Conservation (phyloP, 1,284 basidiomycete species). For the Microbotryomycetes sp. region DNA sequence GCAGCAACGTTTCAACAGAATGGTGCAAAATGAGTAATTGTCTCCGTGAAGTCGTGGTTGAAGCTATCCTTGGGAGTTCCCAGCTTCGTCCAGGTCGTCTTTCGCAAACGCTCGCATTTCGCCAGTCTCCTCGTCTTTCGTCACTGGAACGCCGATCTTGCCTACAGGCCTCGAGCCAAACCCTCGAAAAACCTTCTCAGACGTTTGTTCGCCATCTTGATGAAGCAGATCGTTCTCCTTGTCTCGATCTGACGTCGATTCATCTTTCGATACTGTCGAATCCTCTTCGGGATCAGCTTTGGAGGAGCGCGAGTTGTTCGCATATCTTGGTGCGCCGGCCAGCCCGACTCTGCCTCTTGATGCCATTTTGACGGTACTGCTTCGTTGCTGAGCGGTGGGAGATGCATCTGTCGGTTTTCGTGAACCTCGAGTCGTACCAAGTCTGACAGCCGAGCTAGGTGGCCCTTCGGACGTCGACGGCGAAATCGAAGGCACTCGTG, state of each 20-base stretch:
- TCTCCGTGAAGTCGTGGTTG: too few species aligned
- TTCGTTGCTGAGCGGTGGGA: too few species aligned
- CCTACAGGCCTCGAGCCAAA: slow-evolving; percentile 10
- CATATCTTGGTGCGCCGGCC: neutral
- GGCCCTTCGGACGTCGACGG: neutral
- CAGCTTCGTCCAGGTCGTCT: neutral
- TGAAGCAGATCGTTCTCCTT: neutral
- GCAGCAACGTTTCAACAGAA: too few species aligned
- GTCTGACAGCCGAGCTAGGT: too few species aligned
- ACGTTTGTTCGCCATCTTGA: neutral
- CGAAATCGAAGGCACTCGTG: neutral
- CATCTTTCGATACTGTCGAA: neutral
- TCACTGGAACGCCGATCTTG: slow-evolving; percentile 15
- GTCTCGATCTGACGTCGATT: neutral
- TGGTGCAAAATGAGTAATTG: neutral
- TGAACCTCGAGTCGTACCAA: too few species aligned
- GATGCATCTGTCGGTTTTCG: too few species aligned
- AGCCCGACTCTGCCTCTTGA: neutral
- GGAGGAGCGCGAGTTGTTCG: neutral
- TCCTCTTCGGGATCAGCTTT: too few species aligned
- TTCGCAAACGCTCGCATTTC: neutral
- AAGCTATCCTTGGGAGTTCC: too few species aligned
- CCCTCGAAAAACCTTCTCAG: slow-evolving; percentile 12
- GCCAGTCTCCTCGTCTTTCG: neutral
- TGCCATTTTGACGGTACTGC: neutral